phyloP scores from a whole-genome alignment of 768 basidiomycete genomes.

The Tulasnella calospora region DNA sequence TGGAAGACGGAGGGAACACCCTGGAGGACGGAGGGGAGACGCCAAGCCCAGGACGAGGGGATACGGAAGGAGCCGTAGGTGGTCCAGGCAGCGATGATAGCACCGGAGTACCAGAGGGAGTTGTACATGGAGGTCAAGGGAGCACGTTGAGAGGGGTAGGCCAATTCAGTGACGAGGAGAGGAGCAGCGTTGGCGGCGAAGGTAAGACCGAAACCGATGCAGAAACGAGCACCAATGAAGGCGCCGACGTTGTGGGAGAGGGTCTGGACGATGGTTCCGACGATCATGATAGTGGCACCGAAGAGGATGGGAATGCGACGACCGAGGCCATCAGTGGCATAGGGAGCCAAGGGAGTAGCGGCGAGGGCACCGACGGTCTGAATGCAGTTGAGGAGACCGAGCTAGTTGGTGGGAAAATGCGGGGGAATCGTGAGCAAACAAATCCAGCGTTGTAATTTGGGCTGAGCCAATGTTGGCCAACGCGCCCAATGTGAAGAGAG shows the following conservation, averaged over 20 bases:
- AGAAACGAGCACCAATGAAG: conserved; percentile 66
- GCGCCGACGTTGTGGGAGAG: conserved; percentile 66
- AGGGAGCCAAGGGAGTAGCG: conserved; percentile 49
- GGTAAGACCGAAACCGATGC: conserved; percentile 56
- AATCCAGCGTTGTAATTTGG: not conserved
- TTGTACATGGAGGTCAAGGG: conserved; percentile 74
- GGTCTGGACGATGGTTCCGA: conserved; percentile 63
- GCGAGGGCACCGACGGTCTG: conserved; percentile 71
- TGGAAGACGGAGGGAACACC: conserved; percentile 64
- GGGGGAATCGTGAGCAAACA: not conserved
- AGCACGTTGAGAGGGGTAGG: conserved; percentile 77
- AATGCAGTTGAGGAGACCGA: conserved; percentile 69
- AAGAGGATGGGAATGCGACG: conserved; percentile 61
- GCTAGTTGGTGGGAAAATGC: conserved; percentile 34
- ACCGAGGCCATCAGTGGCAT: conserved; percentile 64
- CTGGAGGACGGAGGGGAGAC: conserved; percentile 72
- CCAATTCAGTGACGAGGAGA: conserved; percentile 78
- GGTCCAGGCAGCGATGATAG: conserved; percentile 79
- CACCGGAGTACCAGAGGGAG: conserved; percentile 81
- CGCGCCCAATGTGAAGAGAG: not conserved
- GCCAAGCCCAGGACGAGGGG: conserved; percentile 68
- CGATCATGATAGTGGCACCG: conserved; percentile 65
- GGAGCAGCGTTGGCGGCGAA: conserved; percentile 69
- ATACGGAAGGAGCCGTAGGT: conserved; percentile 78
- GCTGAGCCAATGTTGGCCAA: not conserved